Percentiles rank a stretch among this genome's conserved stretches.
These are phyloP conservation scores for Thalia dealbata DNA, from an alignment of 176 grass and related monocot species.

Conservation along the genomic window DNA sequence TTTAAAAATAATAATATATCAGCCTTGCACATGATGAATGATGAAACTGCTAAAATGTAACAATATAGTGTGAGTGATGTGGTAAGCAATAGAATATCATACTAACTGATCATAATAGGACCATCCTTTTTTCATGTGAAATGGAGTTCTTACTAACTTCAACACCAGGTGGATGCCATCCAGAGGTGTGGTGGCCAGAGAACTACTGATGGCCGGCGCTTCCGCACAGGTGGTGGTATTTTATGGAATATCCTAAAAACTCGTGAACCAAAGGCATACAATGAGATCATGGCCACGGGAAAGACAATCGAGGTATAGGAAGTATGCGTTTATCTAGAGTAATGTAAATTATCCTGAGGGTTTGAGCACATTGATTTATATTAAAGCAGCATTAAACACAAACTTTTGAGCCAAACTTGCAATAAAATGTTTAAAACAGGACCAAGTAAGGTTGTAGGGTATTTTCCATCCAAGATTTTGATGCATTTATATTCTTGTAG, in stretches of 20 bases:
- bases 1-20: background rate
- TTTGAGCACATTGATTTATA: too few species aligned
- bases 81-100: too few species aligned
- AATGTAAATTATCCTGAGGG: too few species aligned
- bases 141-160: background rate
- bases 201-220: conserved; percentile 63
- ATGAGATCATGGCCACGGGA: conserved; percentile 89
- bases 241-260: conserved; percentile 96
- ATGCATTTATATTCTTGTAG: background rate
- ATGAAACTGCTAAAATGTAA: background rate
- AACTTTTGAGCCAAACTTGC: too few species aligned
- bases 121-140: background rate
- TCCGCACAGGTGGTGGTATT: conserved; percentile 82
- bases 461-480: too few species aligned
- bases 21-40: background rate
- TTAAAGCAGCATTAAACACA: too few species aligned
- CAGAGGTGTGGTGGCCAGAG: conserved; percentile 80
- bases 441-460: too few species aligned
- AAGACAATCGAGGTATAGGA: conserved; percentile 86
- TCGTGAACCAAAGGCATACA: conserved; percentile 86
- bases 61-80: background rate
- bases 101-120: too few species aligned
- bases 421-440: too few species aligned
- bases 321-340: too few species aligned
- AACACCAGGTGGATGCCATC: conserved; percentile 74